Evolutionary conservation across 805 yeast genomes (phyloP), one percentile per base, ranked within the genome.

Genomic region (Teunomyces kruisii): DNA sequence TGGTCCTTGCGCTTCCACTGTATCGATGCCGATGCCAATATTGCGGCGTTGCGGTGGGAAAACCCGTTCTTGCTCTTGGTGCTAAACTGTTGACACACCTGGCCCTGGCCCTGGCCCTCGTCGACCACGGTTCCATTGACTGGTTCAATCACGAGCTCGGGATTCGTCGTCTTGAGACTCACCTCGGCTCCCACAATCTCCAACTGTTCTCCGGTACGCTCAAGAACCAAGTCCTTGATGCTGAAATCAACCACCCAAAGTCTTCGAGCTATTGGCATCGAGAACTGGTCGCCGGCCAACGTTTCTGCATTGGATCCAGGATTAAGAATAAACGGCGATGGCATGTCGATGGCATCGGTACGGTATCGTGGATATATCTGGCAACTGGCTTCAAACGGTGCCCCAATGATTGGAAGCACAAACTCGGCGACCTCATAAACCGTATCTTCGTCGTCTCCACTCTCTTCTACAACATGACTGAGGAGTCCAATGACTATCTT

Each of bases 41-140:
- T 53, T 4, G 60, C 17, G 3, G 47, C 70, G 41, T 65, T 71
- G 42, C 79, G 56, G 46, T 71, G 73, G 0, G 71, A 58, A 28
- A 62, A 63, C 12, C 70, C 72, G 48, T 65, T 70, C 37, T 58
- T 63, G 37, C 75, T 67, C 22, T 56, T 55, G 2, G 79, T 72
- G 29, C 58, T 49, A 47, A 73, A 70, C 10, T 49, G 40, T 30
- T 65, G 62, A 26, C 30, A 17, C 4, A 45, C 30, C 3, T 9
- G 12, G 14, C 6, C 16, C 4, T 42, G 42, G 4, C 13, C 30
- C 3, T 9, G 12, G 14, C 6, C 16, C 4, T 42, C 43, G 4
- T 15, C 19, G 28, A 32, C 19, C 16, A 38, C 36, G 8, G 43
- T 14, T 14, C 39, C 45, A 2, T 44, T 54, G 1, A 49, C 35